Base-by-base conservation (phyloP, 441 rosid species). In the Populus tomentosa region DNA sequence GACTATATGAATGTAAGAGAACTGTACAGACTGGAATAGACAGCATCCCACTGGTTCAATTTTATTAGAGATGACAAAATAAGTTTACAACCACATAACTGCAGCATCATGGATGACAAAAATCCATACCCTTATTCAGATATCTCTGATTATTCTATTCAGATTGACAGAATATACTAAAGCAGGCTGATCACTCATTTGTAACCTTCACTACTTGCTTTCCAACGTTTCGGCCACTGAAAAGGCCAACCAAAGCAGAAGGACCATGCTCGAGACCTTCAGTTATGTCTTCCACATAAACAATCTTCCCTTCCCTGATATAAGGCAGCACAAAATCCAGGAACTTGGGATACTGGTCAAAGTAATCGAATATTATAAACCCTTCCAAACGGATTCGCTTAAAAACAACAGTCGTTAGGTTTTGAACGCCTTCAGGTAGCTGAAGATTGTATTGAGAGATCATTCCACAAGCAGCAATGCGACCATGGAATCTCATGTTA, bases 381-480 rank as follows among this genome's bases (percentile, higher is more conserved):
- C 94, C 94, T 84, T 88, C 61, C 53, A 90, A 70, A 0, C 81
- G 84, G 30, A 90, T 72, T 5, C 85, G 75, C 64, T 85, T 92
- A 3, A 1, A 23, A 0, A 86, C 42, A 20, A 87, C 14, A 30
- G 18, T 6, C 73, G 65, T 65, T 75, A 90, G 46, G 61, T 87
- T 90, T 73, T 24, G n/a, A 0, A 88, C 69, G 1, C 84, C 87
- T 64, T 90, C 90, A 0, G 81, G 88, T 26, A 78, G 46, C 3
- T 82, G 80, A 0, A 83, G 88, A 74, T 88, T 87, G 85, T 90
- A 90, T 77, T 88, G 90, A 0, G 93, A 89, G 77, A 92, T 84
- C 90, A 90, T 89, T 74, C 92, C 93, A 30, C 92, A 89, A 0
- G n/a, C 85, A 1, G 89, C 88, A 1, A 90, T 87, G 20, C 91